Evolutionary conservation across 2,329 filamentous ascomycete genomes (phyloP).

Genomic region (Gnomoniopsis smithogilvyi): DNA sequence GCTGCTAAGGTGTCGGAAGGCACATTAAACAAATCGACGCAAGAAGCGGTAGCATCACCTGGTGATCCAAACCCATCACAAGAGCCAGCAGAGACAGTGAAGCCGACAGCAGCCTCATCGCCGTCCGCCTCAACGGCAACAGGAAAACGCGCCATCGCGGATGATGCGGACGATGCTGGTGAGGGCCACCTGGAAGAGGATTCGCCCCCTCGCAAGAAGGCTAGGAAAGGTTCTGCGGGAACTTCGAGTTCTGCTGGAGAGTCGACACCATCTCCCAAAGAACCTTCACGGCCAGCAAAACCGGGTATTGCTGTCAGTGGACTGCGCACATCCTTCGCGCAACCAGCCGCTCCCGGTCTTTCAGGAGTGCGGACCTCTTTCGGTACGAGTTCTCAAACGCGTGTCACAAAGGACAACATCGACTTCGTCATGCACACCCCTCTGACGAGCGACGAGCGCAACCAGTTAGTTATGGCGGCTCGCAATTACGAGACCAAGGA

Average conservation of each 20-base stretch:
- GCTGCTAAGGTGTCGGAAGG: not conserved
- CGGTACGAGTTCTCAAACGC: not conserved
- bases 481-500: not conserved
- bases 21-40: not conserved
- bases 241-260: not conserved
- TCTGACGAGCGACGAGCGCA: constrained; percentile 5
- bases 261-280: not conserved
- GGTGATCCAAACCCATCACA: not conserved
- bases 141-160: constrained; percentile 3
- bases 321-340: constrained; percentile 1
- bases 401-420: not conserved
- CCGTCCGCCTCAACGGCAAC: not conserved
- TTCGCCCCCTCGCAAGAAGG: constrained; percentile 14
- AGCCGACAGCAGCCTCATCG: not conserved
- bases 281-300: not conserved
- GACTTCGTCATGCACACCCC: not conserved
- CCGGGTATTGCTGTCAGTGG: not conserved
- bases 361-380: constrained; percentile 22
- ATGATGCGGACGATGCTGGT: not conserved
- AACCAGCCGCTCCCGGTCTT: constrained; percentile 16
- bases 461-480: constrained; percentile 3
- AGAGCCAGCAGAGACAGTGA: not conserved
- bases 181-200: not conserved
- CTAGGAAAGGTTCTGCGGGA: not conserved
- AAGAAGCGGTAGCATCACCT: not conserved